Conservation (phyloP, 805 yeast species). For the Debaryomyces castellii region DNA sequence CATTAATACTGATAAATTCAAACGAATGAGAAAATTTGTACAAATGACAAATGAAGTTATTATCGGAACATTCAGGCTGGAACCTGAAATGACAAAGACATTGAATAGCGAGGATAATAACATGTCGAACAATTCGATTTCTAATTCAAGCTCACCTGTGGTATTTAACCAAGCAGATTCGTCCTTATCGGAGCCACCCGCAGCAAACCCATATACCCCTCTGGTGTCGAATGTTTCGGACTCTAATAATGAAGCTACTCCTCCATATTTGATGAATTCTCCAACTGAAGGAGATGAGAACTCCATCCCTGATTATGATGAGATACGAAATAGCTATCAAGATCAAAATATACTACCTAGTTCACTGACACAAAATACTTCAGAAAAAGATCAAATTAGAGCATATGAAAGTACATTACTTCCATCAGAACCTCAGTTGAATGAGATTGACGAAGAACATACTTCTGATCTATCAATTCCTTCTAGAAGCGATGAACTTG, state of each 20-base stretch:
- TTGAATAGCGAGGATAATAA: constrained; percentile 4
- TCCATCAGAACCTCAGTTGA: constrained; percentile 53
- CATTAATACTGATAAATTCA: constrained; percentile 77
- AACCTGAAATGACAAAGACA: constrained; percentile 7
- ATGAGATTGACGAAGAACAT: constrained; percentile 4
- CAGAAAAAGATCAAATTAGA: constrained; percentile 60
- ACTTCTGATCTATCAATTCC: neutral
- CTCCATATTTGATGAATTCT: constrained; percentile 22
- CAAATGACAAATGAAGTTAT: constrained; percentile 79
- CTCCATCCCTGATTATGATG: constrained; percentile 26
- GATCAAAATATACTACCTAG: constrained; percentile 7
- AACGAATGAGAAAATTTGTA: constrained; percentile 72
- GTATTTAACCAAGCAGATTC: constrained; percentile 4
- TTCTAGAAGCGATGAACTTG: neutral
- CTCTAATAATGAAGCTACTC: constrained; percentile 22
- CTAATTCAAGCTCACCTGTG: constrained; percentile 9
- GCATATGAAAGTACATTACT: constrained; percentile 57
- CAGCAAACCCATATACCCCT: constrained; percentile 7
- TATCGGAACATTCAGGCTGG: constrained; percentile 72
- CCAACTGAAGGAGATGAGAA: constrained; percentile 4
- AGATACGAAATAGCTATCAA: constrained; percentile 6
- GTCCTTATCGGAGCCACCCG: constrained; percentile 5
- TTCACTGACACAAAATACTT: constrained; percentile 19
- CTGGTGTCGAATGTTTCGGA: constrained; percentile 17
- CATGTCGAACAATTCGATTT: constrained; percentile 7